A percentile compares a stretch with the other conserved stretches of the same genome.
Evolutionary conservation across 768 basidiomycete genomes (phyloP).

Genomic region (Strobilomyces confusus): DNA sequence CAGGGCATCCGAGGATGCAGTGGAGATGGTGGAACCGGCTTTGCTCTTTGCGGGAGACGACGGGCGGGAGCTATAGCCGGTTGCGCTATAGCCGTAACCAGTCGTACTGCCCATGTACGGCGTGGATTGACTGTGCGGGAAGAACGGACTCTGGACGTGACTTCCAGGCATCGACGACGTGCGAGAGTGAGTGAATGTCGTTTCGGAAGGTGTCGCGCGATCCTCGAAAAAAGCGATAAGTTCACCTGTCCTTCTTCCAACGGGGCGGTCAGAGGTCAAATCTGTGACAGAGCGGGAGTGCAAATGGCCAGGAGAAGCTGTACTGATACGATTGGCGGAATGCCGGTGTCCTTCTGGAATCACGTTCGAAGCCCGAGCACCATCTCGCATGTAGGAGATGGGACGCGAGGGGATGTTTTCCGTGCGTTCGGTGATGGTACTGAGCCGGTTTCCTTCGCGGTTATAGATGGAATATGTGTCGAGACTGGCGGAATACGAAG

Average conservation of each 20-base stretch:
- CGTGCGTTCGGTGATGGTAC: constrained; percentile 75
- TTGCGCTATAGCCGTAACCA: constrained; percentile 34
- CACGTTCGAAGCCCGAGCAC: constrained; percentile 33
- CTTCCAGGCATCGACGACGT: constrained; percentile 48
- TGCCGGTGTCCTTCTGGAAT: constrained; percentile 45
- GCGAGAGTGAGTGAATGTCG: constrained; percentile 45
- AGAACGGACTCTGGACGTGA: constrained; percentile 29
- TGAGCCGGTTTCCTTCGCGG: constrained; percentile 50
- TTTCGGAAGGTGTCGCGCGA: constrained; percentile 38
- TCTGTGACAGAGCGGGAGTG: constrained; percentile 63
- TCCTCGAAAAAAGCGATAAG: constrained; percentile 75
- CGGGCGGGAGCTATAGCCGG: constrained; percentile 39
- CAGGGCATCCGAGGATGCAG: constrained; percentile 19
- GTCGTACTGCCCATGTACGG: constrained; percentile 37
- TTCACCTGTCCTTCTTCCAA: constrained; percentile 55
- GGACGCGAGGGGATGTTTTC: constrained; percentile 66
- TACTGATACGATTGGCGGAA: constrained; percentile 40
- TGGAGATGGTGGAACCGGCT: constrained; percentile 29
- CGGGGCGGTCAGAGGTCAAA: constrained; percentile 43
- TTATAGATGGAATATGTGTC: constrained; percentile 36
- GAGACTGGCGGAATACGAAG: constrained; percentile 35
- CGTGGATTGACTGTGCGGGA: constrained; percentile 36
- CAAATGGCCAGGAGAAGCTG: constrained; percentile 34
- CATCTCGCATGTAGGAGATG: constrained; percentile 38
- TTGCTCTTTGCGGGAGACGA: constrained; percentile 47